phyloP scores from a whole-genome alignment of 495 filamentous ascomycete species.

The Collariella sp. region DNA sequence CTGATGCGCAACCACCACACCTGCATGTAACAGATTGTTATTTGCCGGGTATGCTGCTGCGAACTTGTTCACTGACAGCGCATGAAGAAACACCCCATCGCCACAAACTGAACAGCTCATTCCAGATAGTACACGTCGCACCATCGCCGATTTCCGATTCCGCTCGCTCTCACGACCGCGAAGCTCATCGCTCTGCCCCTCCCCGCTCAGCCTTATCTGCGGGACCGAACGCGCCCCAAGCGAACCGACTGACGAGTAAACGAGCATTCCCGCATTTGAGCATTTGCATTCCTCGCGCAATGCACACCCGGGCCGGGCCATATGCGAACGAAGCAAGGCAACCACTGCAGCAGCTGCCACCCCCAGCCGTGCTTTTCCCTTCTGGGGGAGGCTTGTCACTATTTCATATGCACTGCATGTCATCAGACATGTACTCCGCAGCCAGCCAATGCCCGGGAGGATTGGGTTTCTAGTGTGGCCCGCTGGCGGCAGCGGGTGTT shows the following conservation, averaged over 20 bases:
- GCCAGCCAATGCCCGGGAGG: constrained; percentile 11
- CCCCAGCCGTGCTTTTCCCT: constrained; percentile 9
- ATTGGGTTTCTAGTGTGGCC: constrained; percentile 5
- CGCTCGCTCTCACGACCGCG: not conserved
- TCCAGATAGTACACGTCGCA: no score
- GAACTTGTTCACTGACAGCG: no score
- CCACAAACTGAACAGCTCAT: no score
- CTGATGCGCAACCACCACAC: no score
- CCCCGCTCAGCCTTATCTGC: constrained; percentile 17
- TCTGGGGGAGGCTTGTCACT: not conserved
- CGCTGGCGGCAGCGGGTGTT: constrained; percentile 10
- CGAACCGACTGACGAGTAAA: not conserved
- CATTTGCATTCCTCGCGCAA: constrained; percentile 15
- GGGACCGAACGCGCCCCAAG: not conserved
- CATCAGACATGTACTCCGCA: constrained; percentile 9
- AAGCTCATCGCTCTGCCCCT: not conserved
- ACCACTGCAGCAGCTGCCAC: not conserved
- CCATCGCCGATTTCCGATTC: no score
- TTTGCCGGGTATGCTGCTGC: no score
- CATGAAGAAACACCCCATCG: not conserved
- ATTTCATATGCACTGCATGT: constrained; percentile 15
- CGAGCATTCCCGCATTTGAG: constrained; percentile 21
- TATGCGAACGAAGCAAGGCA: constrained; percentile 9
- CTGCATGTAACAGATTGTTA: no score
- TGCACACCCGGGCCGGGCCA: constrained; percentile 5